Conservation (phyloP, 2,329 filamentous ascomycete genomes). For the Cercospora sojina region DNA sequence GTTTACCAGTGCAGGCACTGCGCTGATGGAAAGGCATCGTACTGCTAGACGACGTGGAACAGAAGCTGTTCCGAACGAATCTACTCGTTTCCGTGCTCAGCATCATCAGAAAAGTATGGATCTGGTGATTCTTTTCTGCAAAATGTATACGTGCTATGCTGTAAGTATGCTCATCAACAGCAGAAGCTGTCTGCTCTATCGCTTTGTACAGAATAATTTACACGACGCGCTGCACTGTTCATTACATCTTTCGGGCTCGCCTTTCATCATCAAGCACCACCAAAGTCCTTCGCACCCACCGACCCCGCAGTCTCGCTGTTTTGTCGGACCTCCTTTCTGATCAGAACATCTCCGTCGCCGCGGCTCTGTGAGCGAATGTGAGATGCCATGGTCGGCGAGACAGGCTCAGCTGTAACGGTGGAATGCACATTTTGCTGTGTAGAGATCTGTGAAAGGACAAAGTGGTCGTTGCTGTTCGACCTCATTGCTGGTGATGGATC, state of each 20-base stretch:
- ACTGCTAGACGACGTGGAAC: no score
- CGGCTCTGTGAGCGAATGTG: slow-evolving; percentile 19
- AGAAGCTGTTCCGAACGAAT: no score
- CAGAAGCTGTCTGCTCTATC: neutral
- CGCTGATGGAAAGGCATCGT: no score
- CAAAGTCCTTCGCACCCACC: slow-evolving; percentile 17
- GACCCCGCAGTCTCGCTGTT: slow-evolving; percentile 30
- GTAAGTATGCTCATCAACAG: neutral
- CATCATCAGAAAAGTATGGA: no score
- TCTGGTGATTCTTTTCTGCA: no score
- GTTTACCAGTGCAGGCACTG: no score
- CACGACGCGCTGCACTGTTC: neutral
- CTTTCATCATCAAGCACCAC: slow-evolving; percentile 5
- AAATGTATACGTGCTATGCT: no score
- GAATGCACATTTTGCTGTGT: slow-evolving; percentile 13
- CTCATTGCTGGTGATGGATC: neutral
- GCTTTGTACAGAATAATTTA: no score
- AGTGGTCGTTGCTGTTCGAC: slow-evolving; percentile 16
- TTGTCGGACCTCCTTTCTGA: slow-evolving; percentile 33
- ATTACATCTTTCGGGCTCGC: neutral
- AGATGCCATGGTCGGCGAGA: slow-evolving; percentile 19
- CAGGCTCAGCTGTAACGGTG: slow-evolving; percentile 19
- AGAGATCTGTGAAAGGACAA: slow-evolving; percentile 18
- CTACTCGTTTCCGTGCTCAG: no score
- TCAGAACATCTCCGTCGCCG: slow-evolving; percentile 25